phyloP scores from a whole-genome alignment of 2,329 filamentous ascomycete genomes.

The Fusarium vanettenii region DNA sequence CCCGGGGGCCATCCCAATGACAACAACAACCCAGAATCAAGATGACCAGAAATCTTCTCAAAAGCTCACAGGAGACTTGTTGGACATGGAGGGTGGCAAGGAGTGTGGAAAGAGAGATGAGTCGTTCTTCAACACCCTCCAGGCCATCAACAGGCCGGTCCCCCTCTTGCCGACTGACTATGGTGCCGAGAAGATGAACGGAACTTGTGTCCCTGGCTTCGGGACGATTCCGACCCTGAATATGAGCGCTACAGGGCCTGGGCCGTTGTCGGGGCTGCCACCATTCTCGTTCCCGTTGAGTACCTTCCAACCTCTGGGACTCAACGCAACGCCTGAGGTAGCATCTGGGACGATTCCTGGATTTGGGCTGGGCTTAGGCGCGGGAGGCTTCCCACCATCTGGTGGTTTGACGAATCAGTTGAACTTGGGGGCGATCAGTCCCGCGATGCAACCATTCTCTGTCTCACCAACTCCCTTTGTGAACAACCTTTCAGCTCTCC shows the following conservation, averaged over 20 bases:
- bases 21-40: not conserved
- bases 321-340: not conserved
- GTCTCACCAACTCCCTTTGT: not conserved
- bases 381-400: not conserved
- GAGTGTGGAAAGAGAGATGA: not conserved
- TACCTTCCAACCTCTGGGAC: not conserved
- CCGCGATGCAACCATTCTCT: constrained; percentile 4
- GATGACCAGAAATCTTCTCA: not conserved
- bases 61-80: not conserved
- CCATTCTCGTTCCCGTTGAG: not conserved
- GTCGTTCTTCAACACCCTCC: not conserved
- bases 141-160: not conserved
- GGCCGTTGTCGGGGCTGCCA: not conserved
- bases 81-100: not conserved
- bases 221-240: not conserved
- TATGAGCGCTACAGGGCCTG: not conserved
- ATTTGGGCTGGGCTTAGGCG: not conserved
- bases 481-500: not conserved
- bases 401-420: constrained; percentile 4
- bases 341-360: constrained; percentile 11
- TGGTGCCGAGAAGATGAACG: not conserved
- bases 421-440: not conserved
- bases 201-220: not conserved
- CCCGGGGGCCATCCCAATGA: not conserved
- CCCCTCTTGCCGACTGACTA: not conserved